Percentiles rank a stretch among this genome's conserved stretches.
These are phyloP conservation scores for Canariomyces notabilis DNA, from an alignment of 2,329 filamentous ascomycete genomes.

Conservation along the genomic window DNA sequence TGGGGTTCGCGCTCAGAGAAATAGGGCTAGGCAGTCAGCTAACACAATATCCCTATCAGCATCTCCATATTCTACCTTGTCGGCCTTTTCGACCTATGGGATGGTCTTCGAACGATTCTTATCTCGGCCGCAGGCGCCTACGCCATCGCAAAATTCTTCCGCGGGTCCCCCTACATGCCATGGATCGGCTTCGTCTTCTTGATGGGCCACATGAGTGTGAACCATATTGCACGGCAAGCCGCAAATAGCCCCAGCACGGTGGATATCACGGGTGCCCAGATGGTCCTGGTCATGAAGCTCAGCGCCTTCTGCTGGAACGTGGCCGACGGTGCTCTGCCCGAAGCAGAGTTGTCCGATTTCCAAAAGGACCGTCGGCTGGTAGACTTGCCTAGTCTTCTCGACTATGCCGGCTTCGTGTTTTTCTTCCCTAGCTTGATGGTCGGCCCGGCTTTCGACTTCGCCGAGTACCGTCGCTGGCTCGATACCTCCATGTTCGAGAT, in stretches of 20 bases:
- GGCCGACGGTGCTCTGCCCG: slow-evolving; percentile 79
- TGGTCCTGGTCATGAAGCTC: slow-evolving; percentile 98
- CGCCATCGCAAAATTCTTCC: slow-evolving; percentile 73
- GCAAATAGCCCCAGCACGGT: slow-evolving; percentile 59
- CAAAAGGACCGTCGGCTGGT: slow-evolving; percentile 78
- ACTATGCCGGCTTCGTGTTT: slow-evolving; percentile 85
- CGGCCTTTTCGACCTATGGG: slow-evolving; percentile 90
- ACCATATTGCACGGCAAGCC: slow-evolving; percentile 77
- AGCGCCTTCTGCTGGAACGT: slow-evolving; percentile 98
- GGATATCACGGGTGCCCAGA: slow-evolving; percentile 93
- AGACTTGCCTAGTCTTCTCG: slow-evolving; percentile 67
- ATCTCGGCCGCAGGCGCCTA: slow-evolving; percentile 79
- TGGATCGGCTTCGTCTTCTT: slow-evolving; percentile 92
- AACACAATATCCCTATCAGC: slow-evolving; percentile 37
- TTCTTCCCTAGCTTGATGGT: slow-evolving; percentile 91
- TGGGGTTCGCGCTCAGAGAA: background rate
- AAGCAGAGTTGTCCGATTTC: slow-evolving; percentile 74
- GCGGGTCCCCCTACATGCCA: slow-evolving; percentile 85
- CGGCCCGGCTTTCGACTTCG: slow-evolving; percentile 90
- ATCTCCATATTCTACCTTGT: slow-evolving; percentile 86
- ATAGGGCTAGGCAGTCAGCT: background rate
- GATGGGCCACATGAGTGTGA: slow-evolving; percentile 93
- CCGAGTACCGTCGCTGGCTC: slow-evolving; percentile 87
- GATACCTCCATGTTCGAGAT: slow-evolving; percentile 93
- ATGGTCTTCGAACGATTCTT: slow-evolving; percentile 70